phyloP scores from a whole-genome alignment of 176 grass and related monocot genomes.

The Oryza rufipogon region DNA sequence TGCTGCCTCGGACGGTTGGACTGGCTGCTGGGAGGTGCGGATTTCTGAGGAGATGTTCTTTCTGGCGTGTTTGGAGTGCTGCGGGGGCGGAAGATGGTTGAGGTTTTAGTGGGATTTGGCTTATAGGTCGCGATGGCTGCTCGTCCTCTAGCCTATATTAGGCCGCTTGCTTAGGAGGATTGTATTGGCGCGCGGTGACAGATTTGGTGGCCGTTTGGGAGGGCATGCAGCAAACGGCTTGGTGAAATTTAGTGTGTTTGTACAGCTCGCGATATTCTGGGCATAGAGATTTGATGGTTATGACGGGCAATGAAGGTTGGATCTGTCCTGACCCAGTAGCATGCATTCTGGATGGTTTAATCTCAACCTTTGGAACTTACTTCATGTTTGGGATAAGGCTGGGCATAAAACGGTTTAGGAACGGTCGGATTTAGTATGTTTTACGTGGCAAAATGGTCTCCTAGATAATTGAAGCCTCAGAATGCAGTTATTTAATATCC shows the following conservation, averaged over 20 bases:
- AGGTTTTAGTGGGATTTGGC: constrained; percentile 3
- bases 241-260: constrained; percentile 21
- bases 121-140: constrained; percentile 9
- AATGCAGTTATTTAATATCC: constrained; percentile 3
- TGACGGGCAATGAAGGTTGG: not conserved
- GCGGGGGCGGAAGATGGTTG: not conserved
- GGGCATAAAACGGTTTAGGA: not conserved
- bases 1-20: not conserved
- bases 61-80: not conserved
- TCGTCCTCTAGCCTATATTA: not conserved
- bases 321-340: not conserved
- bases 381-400: not conserved
- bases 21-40: not conserved
- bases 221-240: constrained; percentile 22
- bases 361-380: not conserved
- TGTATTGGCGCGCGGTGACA: not conserved
- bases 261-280: not conserved
- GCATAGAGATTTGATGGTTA: not conserved
- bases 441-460: not conserved
- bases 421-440: not conserved
- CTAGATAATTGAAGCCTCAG: not conserved
- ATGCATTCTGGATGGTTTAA: not conserved
- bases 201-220: not conserved
- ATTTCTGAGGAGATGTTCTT: not conserved
- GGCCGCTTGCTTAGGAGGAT: not conserved